Evolutionary conservation across 1,284 basidiomycete species (phyloP), one percentile per base, ranked within the genome.

Genomic region (Rhodotorula sp.): DNA sequence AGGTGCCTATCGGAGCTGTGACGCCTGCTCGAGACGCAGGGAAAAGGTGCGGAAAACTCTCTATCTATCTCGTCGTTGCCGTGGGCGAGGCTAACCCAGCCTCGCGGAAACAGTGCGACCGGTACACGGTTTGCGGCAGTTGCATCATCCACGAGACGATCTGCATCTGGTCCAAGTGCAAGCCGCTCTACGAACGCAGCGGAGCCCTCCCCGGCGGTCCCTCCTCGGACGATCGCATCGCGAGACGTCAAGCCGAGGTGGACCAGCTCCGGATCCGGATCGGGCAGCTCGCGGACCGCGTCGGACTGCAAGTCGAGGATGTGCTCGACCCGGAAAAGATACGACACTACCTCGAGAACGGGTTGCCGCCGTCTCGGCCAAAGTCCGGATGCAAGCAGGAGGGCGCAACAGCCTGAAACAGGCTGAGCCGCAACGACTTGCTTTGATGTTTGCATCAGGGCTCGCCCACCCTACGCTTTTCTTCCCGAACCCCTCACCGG

Each of bases 111-210:
- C 50, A 62, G 49, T 62, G 61, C 49, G 61, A 62, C 61, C 49
- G 50, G 21, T 54, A n/a, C n/a, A 54, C 61, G 14, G 61, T 62
- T 5, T 62, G 61, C 49, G 61, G 61, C 15, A 62, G 61, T 50
- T 62, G 61, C 50, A 62, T 62, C 23, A 49, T 62, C 31, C 61
- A 62, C 48, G 49, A 28, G 31, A 62, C 61, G 21, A 34, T 54
- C 10, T 62, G 61, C 31, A 48, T 49, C 61, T 62, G 61, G 61
- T 19, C 50, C 31, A 52, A 52, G 21, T 49, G 49, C 3, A 26
- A 21, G 5, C 61, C 61, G 19, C 49, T 62, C 31, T 62, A n/a
- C 31, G 61, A 45, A 18, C 43, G 43, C 12, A 26, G 5, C 12
- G 43, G 10, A 2, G 14, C 21, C n/a, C 43, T 38, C 23, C 58